Base-by-base conservation (phyloP, 1,284 basidiomycete species). In the Cutaneotrichosporon mucoides region DNA sequence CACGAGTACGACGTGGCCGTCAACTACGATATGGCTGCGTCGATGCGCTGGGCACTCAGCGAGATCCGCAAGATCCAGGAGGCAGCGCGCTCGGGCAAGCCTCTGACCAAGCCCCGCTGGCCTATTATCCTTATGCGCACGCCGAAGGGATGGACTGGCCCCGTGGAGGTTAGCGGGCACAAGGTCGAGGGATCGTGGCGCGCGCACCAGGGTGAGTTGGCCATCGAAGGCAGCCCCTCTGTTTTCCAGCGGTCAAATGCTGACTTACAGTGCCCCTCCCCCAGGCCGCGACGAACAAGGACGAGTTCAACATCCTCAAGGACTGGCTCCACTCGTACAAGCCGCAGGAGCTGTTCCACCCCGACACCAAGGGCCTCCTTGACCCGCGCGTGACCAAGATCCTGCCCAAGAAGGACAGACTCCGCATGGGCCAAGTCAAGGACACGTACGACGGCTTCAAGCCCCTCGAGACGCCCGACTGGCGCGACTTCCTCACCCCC, bases 1-100 rank as follows among this genome's bases (percentile, higher is more conserved):
- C 62, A 71, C 55, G 73, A 75, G 11, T 66, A 66, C 38, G 74
- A 77, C 42, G 51, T 71, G 5, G 61, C 58, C 4, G 66, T 82
- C 55, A 80, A 83, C 70, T 71, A 74, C 56, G 75, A 81, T 69
- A 84, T 94, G 68, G 89, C 89, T 2, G 86, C 84, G 0, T 86
- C 88, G 11, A 82, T 94, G 79, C 86, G 89, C 59, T 93, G 90
- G 89, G 88, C 88, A 2, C 76, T 88, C n/a, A 72, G 70, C 11
- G 88, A 90, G 76, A 91, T 92, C 66, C 66, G 72, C 66, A 84
- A 82, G 66, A 92, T 93, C 55, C 91, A 95, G 75, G 73, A 75
- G 0, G 88, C 88, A 1, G 91, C 92, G 6, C 85, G 90, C 51
- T 88, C 88, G 2, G 89, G 90, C 16, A 93, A 93, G 79, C 89